These are phyloP conservation scores for Arthrobotrys megalospora DNA, from an alignment of 2,329 filamentous ascomycete genomes.

Conservation along the genomic window DNA sequence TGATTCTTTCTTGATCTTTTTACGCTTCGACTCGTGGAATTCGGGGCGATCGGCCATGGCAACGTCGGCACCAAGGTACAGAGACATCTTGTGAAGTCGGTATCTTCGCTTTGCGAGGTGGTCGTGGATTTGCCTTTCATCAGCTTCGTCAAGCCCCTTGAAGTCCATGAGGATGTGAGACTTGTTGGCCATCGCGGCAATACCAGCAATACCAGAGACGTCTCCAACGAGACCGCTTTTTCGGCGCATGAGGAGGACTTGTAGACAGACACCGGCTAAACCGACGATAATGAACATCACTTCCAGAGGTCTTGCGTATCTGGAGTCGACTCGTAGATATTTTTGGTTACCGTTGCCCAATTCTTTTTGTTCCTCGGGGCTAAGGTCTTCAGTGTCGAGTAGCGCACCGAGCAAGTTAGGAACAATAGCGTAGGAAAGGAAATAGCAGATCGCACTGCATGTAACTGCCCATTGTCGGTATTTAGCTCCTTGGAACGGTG, in stretches of 20 bases:
- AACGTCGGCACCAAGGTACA: conserved; percentile 74
- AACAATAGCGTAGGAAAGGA: conserved; percentile 78
- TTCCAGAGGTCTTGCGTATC: conserved; percentile 76
- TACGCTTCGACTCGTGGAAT: conserved; percentile 53
- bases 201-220: conserved; percentile 80
- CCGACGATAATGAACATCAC: conserved; percentile 74
- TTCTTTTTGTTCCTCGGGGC: neutral
- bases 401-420: conserved; percentile 74
- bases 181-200: conserved; percentile 82
- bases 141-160: conserved; percentile 78
- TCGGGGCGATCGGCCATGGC: conserved; percentile 68
- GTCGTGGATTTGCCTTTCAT: conserved; percentile 77
- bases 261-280: conserved; percentile 73
- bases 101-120: conserved; percentile 78
- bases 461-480: conserved; percentile 79
- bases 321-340: conserved; percentile 66
- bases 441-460: conserved; percentile 76
- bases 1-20: conserved; percentile 55
- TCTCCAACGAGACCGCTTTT: conserved; percentile 78
- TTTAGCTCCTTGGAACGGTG: conserved; percentile 76
- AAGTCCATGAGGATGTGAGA: conserved; percentile 82
- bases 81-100: conserved; percentile 78
- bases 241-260: conserved; percentile 75
- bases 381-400: conserved; percentile 45
- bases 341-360: conserved; percentile 18